Evolutionary conservation across 2,329 filamentous ascomycete species (phyloP).

Genomic region (Emergomyces africanus): DNA sequence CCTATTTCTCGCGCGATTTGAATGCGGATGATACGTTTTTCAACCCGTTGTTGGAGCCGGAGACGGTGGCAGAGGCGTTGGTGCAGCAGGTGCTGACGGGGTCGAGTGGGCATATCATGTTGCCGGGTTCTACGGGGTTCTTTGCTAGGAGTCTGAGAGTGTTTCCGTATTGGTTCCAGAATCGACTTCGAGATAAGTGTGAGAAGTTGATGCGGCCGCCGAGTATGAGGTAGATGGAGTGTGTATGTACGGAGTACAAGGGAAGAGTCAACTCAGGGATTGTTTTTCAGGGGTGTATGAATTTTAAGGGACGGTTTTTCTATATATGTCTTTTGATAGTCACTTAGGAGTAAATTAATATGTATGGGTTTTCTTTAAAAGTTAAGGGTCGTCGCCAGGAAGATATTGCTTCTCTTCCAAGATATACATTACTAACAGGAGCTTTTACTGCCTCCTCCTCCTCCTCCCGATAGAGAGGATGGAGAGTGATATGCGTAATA

Average conservation of each 20-base stretch:
- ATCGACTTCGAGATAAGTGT: conserved; percentile 33
- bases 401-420: no score
- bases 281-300: neutral
- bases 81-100: conserved; percentile 48
- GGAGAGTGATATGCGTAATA: no score
- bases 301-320: neutral
- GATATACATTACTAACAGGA: no score
- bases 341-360: no score
- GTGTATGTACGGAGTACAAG: no score
- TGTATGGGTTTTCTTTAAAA: no score
- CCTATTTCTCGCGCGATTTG: conserved; percentile 47
- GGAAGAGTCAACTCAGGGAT: no score
- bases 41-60: conserved; percentile 43
- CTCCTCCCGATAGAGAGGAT: no score
- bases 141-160: conserved; percentile 31
- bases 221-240: neutral
- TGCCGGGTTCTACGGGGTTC: conserved; percentile 39
- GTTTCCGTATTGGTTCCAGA: conserved; percentile 52
- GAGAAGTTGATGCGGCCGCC: conserved; percentile 17
- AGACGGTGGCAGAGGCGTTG: conserved; percentile 52
- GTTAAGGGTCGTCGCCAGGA: no score
- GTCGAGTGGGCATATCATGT: conserved; percentile 43
- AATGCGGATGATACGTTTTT: conserved; percentile 39
- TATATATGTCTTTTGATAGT: no score
- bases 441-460: no score